Base-by-base conservation (phyloP, 2,329 filamentous ascomycete species). In the Aspergillus felis region DNA sequence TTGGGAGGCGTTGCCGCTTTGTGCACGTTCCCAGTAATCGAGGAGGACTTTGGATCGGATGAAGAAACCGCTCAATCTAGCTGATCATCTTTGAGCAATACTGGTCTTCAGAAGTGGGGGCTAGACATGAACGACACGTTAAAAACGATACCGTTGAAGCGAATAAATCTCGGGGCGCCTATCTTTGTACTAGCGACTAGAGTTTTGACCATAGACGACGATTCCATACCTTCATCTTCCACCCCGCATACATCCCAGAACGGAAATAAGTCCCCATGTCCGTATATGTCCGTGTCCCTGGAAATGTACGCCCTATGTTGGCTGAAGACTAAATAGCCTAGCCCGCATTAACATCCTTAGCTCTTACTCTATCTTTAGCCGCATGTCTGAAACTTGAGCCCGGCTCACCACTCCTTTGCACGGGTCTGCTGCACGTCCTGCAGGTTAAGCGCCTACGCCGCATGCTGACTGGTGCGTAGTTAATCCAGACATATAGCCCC, bases 1-100 rank as follows among this genome's bases (percentile, higher is more conserved):
- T 73, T 97, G 59, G 92, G 94, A 1, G 90, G 92, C 20, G 88
- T 99, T 60, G 94, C 93, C 17, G 92, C 92, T 1, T 88, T 97
- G 28, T 78, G 97, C 61, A 97, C 93, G 12, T 99, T 92, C 71
- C 92, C 94, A 0, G 82, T 97, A 41, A 78, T 84, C 20, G 92
- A 95, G 64, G 79, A 95, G 48, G 90, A 96, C 61, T 87, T 92
- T 35, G 86, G 88, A 2, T 86, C 78, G 8, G 78, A 80, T 17
- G 80, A 79, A 12, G 76, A 78, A n/a, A 25, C 44, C 8, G 50
- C 35, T 20, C n/a, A 38, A 38, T 4, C 49, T 12, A 47, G 44
- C 24, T 47, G 44, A 47, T 27, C 10, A 47, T 7, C n/a, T 44
- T 22, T 20, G 41, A 22, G n/a, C 41, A 9, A 44, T 20, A 27